These are phyloP conservation scores for Ophiocordyceps robertsii DNA, from an alignment of 2,329 filamentous ascomycete genomes.

Conservation along the genomic window DNA sequence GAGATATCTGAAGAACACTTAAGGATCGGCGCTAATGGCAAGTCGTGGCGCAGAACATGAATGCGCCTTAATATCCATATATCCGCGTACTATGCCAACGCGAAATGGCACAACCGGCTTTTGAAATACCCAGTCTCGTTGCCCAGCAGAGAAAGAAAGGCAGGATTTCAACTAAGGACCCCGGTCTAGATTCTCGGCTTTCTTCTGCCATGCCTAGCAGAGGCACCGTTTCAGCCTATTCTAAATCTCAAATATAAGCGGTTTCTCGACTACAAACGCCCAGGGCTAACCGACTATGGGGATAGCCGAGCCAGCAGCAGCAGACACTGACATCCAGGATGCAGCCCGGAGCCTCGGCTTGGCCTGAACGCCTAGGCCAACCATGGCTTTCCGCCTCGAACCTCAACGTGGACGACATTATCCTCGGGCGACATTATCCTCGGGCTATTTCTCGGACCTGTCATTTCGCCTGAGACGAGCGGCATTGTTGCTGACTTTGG, in stretches of 20 bases:
- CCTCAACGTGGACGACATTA: background rate
- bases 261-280: background rate
- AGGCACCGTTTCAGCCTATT: background rate
- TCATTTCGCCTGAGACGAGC: background rate
- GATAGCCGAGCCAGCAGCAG: background rate
- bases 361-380: background rate
- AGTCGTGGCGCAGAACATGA: no score
- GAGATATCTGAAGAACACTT: no score
- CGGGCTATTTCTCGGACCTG: background rate
- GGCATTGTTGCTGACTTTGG: background rate
- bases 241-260: background rate
- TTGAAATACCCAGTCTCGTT: no score
- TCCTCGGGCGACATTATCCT: background rate
- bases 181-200: no score
- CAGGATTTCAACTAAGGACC: no score
- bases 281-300: background rate
- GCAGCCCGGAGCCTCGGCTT: background rate
- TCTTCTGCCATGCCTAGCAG: background rate
- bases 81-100: no score
- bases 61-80: no score
- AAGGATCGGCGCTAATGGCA: no score
- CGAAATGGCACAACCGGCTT: no score
- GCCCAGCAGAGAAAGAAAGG: no score
- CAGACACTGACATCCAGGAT: background rate
- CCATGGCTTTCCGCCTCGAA: background rate